Percentiles rank a stretch among this genome's conserved stretches.
Conservation (phyloP, 2,329 filamentous ascomycete species). For the Alternaria sp. region DNA sequence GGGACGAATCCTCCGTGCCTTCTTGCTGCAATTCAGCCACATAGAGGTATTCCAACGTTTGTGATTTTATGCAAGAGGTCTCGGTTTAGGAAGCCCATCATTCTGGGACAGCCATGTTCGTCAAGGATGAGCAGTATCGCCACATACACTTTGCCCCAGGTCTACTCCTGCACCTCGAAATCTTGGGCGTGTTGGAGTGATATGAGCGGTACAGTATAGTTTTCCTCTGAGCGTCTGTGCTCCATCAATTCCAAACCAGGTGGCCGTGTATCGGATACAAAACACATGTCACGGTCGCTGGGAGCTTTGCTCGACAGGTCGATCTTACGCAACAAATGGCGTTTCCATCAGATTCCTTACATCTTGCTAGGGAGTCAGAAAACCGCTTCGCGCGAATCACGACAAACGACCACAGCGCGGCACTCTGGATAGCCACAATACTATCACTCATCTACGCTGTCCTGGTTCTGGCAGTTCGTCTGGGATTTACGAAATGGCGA, state of each 20-base stretch:
- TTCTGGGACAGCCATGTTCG: too few relatives aligned
- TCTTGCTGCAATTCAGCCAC: too few relatives aligned
- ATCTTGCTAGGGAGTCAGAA: neutral
- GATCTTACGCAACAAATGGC: neutral
- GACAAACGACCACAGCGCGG: conserved; percentile 10
- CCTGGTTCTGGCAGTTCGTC: conserved; percentile 7
- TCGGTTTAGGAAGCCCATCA: too few relatives aligned
- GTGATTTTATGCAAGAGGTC: too few relatives aligned
- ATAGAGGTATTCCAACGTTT: too few relatives aligned
- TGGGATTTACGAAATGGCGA: conserved; percentile 11
- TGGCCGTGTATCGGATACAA: neutral
- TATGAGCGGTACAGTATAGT: neutral
- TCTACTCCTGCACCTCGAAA: too few relatives aligned
- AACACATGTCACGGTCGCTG: neutral
- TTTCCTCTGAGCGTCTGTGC: neutral
- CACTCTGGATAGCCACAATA: conserved; percentile 8
- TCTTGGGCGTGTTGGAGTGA: neutral
- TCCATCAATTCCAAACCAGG: neutral
- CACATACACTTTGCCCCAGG: too few relatives aligned
- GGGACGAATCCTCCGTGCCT: too few relatives aligned
- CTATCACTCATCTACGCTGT: conserved; percentile 9
- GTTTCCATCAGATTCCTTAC: neutral
- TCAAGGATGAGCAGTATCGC: neutral
- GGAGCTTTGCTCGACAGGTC: neutral
- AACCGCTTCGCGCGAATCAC: conserved; percentile 13